These are phyloP conservation scores for Alternaria triticimaculans DNA, from an alignment of 2,329 filamentous ascomycete species.

Conservation along the genomic window DNA sequence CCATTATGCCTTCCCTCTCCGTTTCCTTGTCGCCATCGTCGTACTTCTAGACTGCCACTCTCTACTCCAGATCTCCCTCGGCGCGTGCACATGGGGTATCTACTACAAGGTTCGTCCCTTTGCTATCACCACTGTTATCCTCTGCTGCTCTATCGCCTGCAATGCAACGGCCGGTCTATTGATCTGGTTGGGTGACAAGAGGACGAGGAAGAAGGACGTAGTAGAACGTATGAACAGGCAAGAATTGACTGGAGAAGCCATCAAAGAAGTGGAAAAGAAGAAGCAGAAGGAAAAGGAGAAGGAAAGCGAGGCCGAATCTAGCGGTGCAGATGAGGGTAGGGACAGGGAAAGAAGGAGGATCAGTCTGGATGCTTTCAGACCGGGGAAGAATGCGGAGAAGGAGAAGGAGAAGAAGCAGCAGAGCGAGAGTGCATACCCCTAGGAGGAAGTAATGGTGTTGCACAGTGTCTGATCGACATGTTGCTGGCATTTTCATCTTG, in stretches of 20 bases:
- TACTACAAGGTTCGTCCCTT: slow-evolving; percentile 71
- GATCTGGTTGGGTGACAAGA: slow-evolving; percentile 77
- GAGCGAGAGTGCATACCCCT: background rate
- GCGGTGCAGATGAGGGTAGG: slow-evolving; percentile 11
- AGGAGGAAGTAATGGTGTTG: background rate
- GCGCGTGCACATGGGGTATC: slow-evolving; percentile 80
- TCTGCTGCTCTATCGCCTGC: slow-evolving; percentile 77
- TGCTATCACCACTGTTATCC: slow-evolving; percentile 80
- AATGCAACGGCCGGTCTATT: slow-evolving; percentile 79
- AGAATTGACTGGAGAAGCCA: slow-evolving; percentile 72
- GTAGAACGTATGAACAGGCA: slow-evolving; percentile 78
- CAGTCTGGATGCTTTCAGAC: slow-evolving; percentile 23
- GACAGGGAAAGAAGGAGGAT: slow-evolving; percentile 26
- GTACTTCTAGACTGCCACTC: slow-evolving; percentile 80
- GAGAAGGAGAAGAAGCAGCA: background rate
- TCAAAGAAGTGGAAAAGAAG: slow-evolving; percentile 62
- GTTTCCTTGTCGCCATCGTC: slow-evolving; percentile 77
- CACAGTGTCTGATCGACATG: background rate
- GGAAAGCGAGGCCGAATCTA: slow-evolving; percentile 29
- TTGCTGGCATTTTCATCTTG: background rate
- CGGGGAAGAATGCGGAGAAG: background rate
- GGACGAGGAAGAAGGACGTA: slow-evolving; percentile 85
- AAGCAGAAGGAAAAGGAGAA: slow-evolving; percentile 48
- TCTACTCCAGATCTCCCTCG: slow-evolving; percentile 79
- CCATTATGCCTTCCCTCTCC: slow-evolving; percentile 78